Evolutionary conservation across 73 alveolate genomes (phyloP), one percentile per base, ranked within the genome.

Genomic region (Paramecium pentaurelia): DNA sequence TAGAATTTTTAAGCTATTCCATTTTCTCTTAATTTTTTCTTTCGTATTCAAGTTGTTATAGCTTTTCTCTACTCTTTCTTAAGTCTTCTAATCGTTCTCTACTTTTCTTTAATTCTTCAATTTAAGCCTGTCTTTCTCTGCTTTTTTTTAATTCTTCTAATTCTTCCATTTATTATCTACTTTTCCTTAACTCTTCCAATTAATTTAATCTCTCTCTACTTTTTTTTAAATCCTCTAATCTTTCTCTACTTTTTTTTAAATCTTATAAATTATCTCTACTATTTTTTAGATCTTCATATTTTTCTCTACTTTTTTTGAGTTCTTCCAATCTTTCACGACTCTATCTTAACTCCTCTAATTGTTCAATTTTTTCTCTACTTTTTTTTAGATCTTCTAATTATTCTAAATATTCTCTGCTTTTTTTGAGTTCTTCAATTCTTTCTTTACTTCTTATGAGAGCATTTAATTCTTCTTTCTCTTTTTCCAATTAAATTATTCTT

Each of bases 301-400:
- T 14, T 25, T 77, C 89, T 44, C 71, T 40, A 20, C 71, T 40
- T 38, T 42, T 34, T 40, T 59, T 77, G 38, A 77, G 42, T 6
- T 77, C 89, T 40, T 77, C 73, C 47, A 77, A 77, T 77, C 89
- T 77, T 44, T 77, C 89, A 11, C 89, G 40, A 42, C 89, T 77
- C 27, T 42, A 16, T 20, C 38, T 32, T 32, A 77, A 22, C 22
- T 77, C 71, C 8, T 77, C 89, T n/a, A 77, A 77, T 77, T 77
- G 22, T 18, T 77, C 89, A 40, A 77, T 20, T 77, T 34, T 77
- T 77, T 77, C 71, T 42, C 89, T 77, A 25, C 71, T 40, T 77
- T 44, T 18, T 32, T 68, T 77, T 1, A 77, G 71, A 1, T 77
- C 89, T 77, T 77, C 40, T n/a, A 36, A n/a, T 77, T 77, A 77